Conservation (phyloP, 768 basidiomycete species). For the Xerocomellus intermedius region DNA sequence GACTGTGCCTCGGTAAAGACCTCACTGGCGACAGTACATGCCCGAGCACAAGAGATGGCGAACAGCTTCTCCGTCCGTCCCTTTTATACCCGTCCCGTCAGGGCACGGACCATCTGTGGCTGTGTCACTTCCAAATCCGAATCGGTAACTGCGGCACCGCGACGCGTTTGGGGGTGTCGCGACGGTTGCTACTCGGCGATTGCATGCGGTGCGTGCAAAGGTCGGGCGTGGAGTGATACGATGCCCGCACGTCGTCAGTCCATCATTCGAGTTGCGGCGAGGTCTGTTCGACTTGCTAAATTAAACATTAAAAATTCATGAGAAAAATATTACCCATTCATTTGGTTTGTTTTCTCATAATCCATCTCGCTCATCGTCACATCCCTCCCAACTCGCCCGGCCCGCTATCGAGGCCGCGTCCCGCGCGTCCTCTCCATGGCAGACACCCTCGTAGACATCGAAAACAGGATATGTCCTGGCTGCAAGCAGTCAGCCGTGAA, state of each 20-base stretch:
- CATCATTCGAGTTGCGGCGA: too few species aligned
- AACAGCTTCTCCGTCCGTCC: constrained; percentile 1
- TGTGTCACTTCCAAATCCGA: background rate
- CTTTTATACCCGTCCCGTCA: background rate
- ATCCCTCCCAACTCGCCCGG: background rate
- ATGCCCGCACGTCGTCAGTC: too few species aligned
- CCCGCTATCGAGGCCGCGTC: background rate
- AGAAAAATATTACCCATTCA: background rate
- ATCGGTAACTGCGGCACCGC: too few species aligned
- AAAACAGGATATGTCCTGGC: constrained; percentile 74
- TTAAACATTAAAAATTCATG: background rate
- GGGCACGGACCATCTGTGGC: constrained; percentile 25
- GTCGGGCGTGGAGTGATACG: too few species aligned
- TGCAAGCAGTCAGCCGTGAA: constrained; percentile 80
- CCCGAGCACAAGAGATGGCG: constrained; percentile 89
- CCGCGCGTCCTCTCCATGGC: constrained; percentile 14
- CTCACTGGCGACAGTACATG: constrained; percentile 95
- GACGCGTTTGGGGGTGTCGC: background rate
- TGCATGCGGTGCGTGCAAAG: too few species aligned
- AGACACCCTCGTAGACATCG: constrained; percentile 29
- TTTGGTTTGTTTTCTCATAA: background rate
- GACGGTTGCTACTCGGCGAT: background rate
- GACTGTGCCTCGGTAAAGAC: constrained; percentile 93
- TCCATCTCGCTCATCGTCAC: too few species aligned
- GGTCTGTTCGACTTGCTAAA: background rate